Base-by-base conservation (phyloP, 768 basidiomycete genomes). In the Kwoniella sp. region DNA sequence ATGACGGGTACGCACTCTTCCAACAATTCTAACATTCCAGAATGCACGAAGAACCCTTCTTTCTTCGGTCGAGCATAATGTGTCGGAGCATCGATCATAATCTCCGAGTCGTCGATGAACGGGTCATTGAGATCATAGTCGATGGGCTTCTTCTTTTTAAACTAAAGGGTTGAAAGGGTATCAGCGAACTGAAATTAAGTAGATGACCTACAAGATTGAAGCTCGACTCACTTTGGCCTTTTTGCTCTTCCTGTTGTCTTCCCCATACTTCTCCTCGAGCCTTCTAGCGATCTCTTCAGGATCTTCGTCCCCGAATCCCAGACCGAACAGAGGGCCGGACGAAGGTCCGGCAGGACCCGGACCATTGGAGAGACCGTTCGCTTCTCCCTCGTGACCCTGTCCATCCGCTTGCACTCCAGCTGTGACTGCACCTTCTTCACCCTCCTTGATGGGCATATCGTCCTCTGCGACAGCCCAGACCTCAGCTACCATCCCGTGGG, bases 101-200 rank as follows among this genome's bases (percentile, higher is more conserved):
- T 83, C 76, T 98, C 95, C 1, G 92, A 91, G 81, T 99, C 96
- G 83, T 99, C 96, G 75, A 99, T 96, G 82, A 98, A 98, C 0
- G 91, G 90, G 81, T 99, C 96, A 0, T 84, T 82, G 21, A 88
- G 83, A 81, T 99, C 95, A 83, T 99, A 99, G 75, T 90, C 90
- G 22, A 86, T 81, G 0, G 83, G 82, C 1, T 80, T 77, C 44
- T 72, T 74, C 58, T 68, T 67, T 17, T 56, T 60, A 60, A 55
- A 49, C 40, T 44, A 44, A 6, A 44, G 17, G 17, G 17, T 10
- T 44, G 36, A n/a, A 22, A 9, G 26, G 21, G 21, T 15, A 21
- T 47, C 33, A 62, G 48, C 17, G 1, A 44, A 15, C 44, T 33
- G 22, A n/a, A 24, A 24, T n/a, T n/a, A n/a, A n/a, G n/a, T n/a